Evolutionary conservation across 2,329 filamentous ascomycete genomes (phyloP).

Genomic region (Ophiostoma sp.): DNA sequence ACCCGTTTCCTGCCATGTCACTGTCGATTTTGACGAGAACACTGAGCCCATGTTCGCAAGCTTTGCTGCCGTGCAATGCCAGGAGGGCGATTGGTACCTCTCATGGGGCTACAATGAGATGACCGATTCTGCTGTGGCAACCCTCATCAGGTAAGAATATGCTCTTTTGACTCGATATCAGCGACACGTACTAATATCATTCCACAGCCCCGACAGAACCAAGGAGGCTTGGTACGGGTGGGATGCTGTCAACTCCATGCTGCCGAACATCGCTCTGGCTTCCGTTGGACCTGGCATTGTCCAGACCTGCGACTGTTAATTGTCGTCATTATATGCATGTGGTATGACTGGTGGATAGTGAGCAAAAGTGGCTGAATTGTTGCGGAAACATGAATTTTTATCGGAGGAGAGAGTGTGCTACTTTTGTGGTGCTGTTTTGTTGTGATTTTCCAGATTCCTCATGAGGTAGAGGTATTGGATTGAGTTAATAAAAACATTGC

Average conservation of each 20-base stretch:
- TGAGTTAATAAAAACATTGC: too few relatives aligned
- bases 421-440: neutral
- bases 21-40: slow-evolving; percentile 21
- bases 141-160: slow-evolving; percentile 36
- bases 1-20: slow-evolving; percentile 29
- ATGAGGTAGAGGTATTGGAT: too few relatives aligned
- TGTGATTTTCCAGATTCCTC: too few relatives aligned
- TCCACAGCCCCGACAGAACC: slow-evolving; percentile 25
- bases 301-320: slow-evolving; percentile 25
- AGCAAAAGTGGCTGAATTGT: too few relatives aligned
- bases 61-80: slow-evolving; percentile 34
- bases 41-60: slow-evolving; percentile 31
- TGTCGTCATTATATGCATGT: neutral
- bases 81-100: slow-evolving; percentile 33
- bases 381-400: too few relatives aligned
- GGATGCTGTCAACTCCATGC: slow-evolving; percentile 29
- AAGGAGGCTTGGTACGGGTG: slow-evolving; percentile 32
- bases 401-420: too few relatives aligned
- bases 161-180: neutral
- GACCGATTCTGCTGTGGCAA: slow-evolving; percentile 37
- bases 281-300: slow-evolving; percentile 27
- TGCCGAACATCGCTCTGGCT: slow-evolving; percentile 17
- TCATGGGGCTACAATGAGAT: slow-evolving; percentile 39
- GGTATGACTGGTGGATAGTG: too few relatives aligned
- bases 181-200: neutral